Conservation (phyloP, 352 stramenopile genomes). For the Globisporangium rhizosaccharum region DNA sequence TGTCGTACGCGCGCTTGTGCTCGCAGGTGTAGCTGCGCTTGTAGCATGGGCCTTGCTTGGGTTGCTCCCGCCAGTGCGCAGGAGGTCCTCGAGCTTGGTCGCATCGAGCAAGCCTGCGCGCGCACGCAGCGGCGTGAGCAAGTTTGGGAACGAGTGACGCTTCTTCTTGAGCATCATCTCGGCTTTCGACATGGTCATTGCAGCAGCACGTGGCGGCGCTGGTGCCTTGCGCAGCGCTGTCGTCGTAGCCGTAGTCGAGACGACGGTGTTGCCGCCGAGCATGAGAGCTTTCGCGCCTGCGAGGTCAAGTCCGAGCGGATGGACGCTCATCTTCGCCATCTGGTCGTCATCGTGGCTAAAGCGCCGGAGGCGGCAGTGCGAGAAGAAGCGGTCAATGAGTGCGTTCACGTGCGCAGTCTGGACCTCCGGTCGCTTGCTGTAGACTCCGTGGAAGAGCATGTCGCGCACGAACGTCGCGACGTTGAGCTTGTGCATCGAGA, state of each 20-base stretch:
- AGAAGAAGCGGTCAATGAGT: slow-evolving; percentile 66
- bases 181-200: slow-evolving; percentile 21
- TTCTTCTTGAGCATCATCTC: slow-evolving; percentile 34
- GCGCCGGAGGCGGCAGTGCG: slow-evolving; percentile 53
- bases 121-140: slow-evolving; percentile 24
- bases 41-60: neutral
- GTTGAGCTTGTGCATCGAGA: slow-evolving; percentile 39
- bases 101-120: slow-evolving; percentile 7
- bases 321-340: slow-evolving; percentile 14
- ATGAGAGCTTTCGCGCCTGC: slow-evolving; percentile 5
- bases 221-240: slow-evolving; percentile 4
- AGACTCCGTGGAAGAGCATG: slow-evolving; percentile 72
- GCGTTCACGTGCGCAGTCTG: slow-evolving; percentile 33
- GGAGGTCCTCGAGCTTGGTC: slow-evolving; percentile 7
- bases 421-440: slow-evolving; percentile 42
- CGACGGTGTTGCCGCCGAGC: neutral
- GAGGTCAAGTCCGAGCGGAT: slow-evolving; percentile 7
- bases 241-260: too few relatives aligned
- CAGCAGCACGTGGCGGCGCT: slow-evolving; percentile 6
- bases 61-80: neutral
- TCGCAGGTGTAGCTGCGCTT: neutral
- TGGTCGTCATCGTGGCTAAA: slow-evolving; percentile 62
- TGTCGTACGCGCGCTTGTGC: neutral
- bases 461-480: slow-evolving; percentile 63
- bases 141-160: slow-evolving; percentile 66